Percentiles rank a stretch among this genome's conserved stretches.
Conservation (phyloP, 1,139 yeast genomes). For the Debaryomycetaceae sp. region DNA sequence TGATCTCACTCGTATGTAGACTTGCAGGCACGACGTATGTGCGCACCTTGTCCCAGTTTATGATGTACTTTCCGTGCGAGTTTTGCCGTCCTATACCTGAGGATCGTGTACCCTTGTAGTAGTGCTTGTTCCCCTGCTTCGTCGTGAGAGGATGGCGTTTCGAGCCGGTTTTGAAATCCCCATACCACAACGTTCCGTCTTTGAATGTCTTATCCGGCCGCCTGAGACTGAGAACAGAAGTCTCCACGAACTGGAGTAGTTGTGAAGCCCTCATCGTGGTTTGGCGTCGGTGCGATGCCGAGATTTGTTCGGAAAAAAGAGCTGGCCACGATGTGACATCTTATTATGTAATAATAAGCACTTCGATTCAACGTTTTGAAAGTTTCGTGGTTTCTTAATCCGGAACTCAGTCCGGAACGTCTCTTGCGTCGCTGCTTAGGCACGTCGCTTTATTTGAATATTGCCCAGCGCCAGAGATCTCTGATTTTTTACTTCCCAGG, state of each 20-base stretch:
- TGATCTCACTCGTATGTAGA: slow-evolving; percentile 34
- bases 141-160: slow-evolving; percentile 81
- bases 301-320: too few species aligned
- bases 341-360: too few species aligned
- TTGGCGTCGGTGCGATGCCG: too few species aligned
- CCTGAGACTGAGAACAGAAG: slow-evolving; percentile 43
- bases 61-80: slow-evolving; percentile 58
- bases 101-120: slow-evolving; percentile 93
- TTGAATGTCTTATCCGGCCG: slow-evolving; percentile 85
- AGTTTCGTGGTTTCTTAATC: too few species aligned
- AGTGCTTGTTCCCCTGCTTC: slow-evolving; percentile 89
- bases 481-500: too few species aligned
- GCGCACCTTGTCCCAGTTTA: slow-evolving; percentile 80
- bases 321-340: too few species aligned
- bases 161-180: slow-evolving; percentile 64
- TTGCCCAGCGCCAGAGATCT: too few species aligned
- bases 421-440: too few species aligned
- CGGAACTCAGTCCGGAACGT: too few species aligned
- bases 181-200: slow-evolving; percentile 81
- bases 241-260: slow-evolving; percentile 41
- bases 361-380: too few species aligned
- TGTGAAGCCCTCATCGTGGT: slow-evolving; percentile 46
- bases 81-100: slow-evolving; percentile 84
- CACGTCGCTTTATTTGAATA: too few species aligned
- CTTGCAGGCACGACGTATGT: slow-evolving; percentile 78